Base-by-base conservation (phyloP, 371 early-diverging fungal species). In the Blakeslea trispora region DNA sequence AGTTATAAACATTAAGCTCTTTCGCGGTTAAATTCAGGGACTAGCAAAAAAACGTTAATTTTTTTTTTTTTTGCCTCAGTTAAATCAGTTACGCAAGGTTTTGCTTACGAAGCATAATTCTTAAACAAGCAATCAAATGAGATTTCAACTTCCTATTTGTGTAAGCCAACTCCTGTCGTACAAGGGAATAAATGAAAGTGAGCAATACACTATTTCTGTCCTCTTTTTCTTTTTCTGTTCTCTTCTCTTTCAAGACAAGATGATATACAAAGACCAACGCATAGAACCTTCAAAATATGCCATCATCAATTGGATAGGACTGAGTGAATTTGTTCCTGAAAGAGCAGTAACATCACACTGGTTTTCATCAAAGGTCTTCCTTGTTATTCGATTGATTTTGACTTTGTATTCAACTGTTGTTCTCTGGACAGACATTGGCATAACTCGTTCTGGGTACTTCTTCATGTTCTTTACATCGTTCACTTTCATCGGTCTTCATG, bases 291-390 rank as follows among this genome's bases (percentile, higher is more conserved):
- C 76, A 2, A 62, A 57, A 5, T 66, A 56, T 45, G 61, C 60
- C 1, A n/a, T 78, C 9, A 43, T 78, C 34, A 62, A 73, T 28
- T 78, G 79, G 79, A 67, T 79, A 55, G 61, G 68, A 2, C 58
- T 84, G 44, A 78, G 81, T 59, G 68, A 66, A 39, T 80, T 84
- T 40, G 75, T 72, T 5, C 79, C 85, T 11, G 81, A 81, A 55
- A 55, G 66, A 48, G 76, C 81, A 19, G 81, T 82, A 6, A 81
- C 81, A 7, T 82, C 85, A 1, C 59, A 81, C 46, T 71, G 75
- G 64, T 72, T 82, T 18, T 72, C 77, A 7, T 61, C 78, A 1
- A 60, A 68, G 28, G 63, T 64, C 1, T 63, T 84, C 41, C 66
- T 80, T 11, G 28, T 63, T 32, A 66, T 82, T 49, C 79, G 83